Evolutionary conservation across 1,284 basidiomycete genomes (phyloP).

Genomic region (Trametes polyzona): DNA sequence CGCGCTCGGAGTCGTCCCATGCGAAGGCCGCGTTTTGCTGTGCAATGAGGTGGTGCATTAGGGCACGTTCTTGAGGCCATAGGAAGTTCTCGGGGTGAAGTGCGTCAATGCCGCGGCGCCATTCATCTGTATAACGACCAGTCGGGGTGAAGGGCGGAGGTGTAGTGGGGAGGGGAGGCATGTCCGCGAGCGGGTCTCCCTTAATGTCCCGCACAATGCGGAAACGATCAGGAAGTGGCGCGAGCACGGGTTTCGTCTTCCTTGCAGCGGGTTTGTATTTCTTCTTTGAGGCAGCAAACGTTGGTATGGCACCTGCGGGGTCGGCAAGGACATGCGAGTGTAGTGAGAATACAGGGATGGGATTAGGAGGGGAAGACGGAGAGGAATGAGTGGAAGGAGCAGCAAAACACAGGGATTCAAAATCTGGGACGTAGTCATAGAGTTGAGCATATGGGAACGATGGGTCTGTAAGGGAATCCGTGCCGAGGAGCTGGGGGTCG

Average conservation of each 20-base stretch:
- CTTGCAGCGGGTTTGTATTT: constrained; percentile 42
- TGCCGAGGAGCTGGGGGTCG: not conserved
- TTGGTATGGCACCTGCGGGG: too few relatives aligned
- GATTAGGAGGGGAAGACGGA: too few relatives aligned
- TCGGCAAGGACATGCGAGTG: not conserved
- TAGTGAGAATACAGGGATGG: not conserved
- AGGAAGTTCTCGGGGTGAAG: constrained; percentile 36
- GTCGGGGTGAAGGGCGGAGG: constrained; percentile 30
- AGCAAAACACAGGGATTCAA: not conserved
- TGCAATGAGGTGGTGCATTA: constrained; percentile 37
- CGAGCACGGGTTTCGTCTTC: constrained; percentile 33
- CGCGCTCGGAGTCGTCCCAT: constrained; percentile 9
- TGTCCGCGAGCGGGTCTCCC: constrained; percentile 36
- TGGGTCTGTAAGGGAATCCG: constrained; percentile 6
- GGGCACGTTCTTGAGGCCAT: constrained; percentile 31
- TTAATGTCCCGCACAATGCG: constrained; percentile 36
- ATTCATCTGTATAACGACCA: constrained; percentile 37
- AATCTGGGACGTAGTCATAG: not conserved
- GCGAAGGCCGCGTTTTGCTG: constrained; percentile 31
- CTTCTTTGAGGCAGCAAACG: too few relatives aligned
- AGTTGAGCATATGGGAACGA: constrained; percentile 3
- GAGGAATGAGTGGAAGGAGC: not conserved
- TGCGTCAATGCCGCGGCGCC: constrained; percentile 29
- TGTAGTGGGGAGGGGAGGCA: constrained; percentile 28
- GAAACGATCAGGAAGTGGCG: constrained; percentile 32